Base-by-base conservation (phyloP, 331 rosid species). In the Malus hybrid region DNA sequence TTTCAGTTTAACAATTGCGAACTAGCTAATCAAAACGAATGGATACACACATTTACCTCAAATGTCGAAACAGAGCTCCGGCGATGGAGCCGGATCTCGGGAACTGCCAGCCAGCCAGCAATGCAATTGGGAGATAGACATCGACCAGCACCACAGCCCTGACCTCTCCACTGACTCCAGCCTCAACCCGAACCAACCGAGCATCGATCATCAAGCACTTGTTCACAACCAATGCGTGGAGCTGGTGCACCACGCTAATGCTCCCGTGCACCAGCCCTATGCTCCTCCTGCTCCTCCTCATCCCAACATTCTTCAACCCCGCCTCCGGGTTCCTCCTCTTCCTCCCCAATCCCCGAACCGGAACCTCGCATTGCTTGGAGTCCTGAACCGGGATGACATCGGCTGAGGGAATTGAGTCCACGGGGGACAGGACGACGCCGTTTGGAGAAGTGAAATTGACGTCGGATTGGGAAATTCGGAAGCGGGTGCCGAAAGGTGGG, bases 31-130 rank as follows among this genome's bases (percentile, higher is more conserved):
- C 39, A 7, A 63, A 28, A 63, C 10, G 1, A 15, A 63, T 63
- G 32, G 39, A 63, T 48, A 48, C 0, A 42, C 36, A 48, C 32
- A 16, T 5, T 24, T 72, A 93, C 99, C 99, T 88, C 86, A 95
- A 81, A 80, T 95, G 97, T 65, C 83, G 69, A 67, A 92, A 92
- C 54, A 95, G 76, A 0, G 96, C 91, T 4, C 86, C 97, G 6
- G 97, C 97, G 1, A 85, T 57, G 18, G 92, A 32, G 2, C 86
- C 88, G 0, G 80, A 84, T 61, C 22, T 80, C 5, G 97, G 97
- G 29, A 92, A 95, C 88, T 95, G 97, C 97, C 99, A 89, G 1
- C 97, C 97, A 42, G 85, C 77, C 93, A 88, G 88, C 15, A 86
- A 36, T 56, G 61, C 81, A 77, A 84, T 4, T 0, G 97, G 93